Conservation (phyloP, 106 monocot genomes). For the Iris macrosiphon region DNA sequence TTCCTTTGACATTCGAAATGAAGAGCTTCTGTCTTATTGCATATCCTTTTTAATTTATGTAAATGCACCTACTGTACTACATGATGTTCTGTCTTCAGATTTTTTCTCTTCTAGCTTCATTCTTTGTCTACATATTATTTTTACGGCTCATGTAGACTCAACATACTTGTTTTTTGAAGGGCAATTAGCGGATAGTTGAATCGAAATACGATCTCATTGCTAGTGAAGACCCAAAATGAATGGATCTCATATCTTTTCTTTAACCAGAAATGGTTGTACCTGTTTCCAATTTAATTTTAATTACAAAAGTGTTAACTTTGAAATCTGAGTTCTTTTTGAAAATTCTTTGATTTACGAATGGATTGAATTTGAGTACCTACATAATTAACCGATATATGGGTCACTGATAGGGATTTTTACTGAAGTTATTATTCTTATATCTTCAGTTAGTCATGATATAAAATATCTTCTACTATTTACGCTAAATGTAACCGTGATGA, state of each 20-base stretch:
- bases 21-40: constrained; percentile 79
- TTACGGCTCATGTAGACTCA: constrained; percentile 1
- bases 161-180: constrained; percentile 35
- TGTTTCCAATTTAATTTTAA: neutral
- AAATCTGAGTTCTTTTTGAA: no score
- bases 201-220: constrained; percentile 72
- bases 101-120: neutral
- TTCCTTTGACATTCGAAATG: constrained; percentile 72
- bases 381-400: no score
- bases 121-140: neutral
- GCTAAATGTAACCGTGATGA: no score
- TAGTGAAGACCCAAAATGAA: constrained; percentile 83
- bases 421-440: no score
- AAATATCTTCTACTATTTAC: no score
- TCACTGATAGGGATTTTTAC: no score
- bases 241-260: neutral
- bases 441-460: no score
- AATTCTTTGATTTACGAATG: no score
- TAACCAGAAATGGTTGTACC: no score
- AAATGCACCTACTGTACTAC: no score
- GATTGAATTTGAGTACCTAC: no score
- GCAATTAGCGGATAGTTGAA: constrained; percentile 92
- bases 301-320: no score
- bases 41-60: constrained; percentile 82
- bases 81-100: neutral